A percentile compares a stretch with the other conserved stretches of the same genome.
phyloP scores from a whole-genome alignment of 2,329 filamentous ascomycete genomes.

The Diaporthe velutina region DNA sequence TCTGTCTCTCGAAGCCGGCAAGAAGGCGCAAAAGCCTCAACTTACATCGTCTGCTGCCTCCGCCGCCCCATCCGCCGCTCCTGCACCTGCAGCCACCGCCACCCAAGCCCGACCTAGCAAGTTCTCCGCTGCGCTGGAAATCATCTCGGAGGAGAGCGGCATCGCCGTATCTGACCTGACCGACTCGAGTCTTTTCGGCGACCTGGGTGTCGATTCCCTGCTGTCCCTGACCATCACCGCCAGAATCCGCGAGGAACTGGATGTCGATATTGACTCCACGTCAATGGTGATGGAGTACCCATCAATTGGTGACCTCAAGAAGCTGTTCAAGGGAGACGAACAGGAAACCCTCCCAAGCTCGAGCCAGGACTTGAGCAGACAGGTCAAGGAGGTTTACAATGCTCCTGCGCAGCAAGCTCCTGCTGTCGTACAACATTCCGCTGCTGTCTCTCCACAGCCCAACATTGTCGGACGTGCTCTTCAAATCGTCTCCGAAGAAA shows the following conservation, averaged over 20 bases:
- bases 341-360: constrained; percentile 48
- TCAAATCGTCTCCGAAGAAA: constrained; percentile 68
- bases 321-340: constrained; percentile 27
- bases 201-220: constrained; percentile 52
- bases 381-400: constrained; percentile 59
- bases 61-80: neutral
- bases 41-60: neutral
- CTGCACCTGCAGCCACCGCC: neutral
- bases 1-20: constrained; percentile 43
- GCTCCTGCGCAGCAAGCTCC: constrained; percentile 39
- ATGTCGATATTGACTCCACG: constrained; percentile 45
- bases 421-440: neutral
- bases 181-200: constrained; percentile 46
- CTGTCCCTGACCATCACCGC: constrained; percentile 49
- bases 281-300: constrained; percentile 47
- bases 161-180: constrained; percentile 23
- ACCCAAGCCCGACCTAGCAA: neutral
- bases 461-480: constrained; percentile 54
- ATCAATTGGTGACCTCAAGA: constrained; percentile 40
- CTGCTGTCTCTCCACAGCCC: neutral
- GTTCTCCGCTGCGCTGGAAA: constrained; percentile 2
- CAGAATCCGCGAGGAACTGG: constrained; percentile 50
- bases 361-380: constrained; percentile 44
- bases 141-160: constrained; percentile 30
- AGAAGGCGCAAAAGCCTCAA: neutral